Percentiles rank a stretch among this genome's conserved stretches.
phyloP scores from a whole-genome alignment of 2,329 filamentous ascomycete genomes.

The Diaporthe sp. region DNA sequence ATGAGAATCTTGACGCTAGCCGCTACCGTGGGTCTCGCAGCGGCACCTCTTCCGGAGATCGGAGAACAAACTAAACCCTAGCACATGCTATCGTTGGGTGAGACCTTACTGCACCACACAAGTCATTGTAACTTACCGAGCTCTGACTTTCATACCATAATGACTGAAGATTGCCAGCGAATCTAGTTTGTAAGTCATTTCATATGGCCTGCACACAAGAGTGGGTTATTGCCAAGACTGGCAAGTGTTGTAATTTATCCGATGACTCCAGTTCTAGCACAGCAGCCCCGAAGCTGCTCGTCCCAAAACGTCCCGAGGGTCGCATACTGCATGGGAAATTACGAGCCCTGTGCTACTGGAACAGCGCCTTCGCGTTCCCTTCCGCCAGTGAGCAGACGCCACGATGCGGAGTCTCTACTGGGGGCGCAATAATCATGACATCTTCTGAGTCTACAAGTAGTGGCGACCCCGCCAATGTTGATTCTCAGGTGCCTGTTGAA shows the following conservation, averaged over 20 bases:
- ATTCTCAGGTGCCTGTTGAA: too few relatives aligned
- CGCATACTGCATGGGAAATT: slow-evolving; percentile 2
- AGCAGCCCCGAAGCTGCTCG: neutral
- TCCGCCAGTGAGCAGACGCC: neutral
- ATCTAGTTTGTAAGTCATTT: neutral
- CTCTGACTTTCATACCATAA: neutral
- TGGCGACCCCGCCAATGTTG: neutral
- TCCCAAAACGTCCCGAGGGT: slow-evolving; percentile 6
- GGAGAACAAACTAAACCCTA: neutral
- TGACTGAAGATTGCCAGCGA: neutral
- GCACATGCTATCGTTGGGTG: neutral
- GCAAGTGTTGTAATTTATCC: neutral
- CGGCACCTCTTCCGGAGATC: neutral
- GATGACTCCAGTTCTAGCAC: neutral
- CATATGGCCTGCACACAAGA: neutral
- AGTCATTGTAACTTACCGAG: neutral
- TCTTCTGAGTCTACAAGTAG: neutral
- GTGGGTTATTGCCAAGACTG: neutral
- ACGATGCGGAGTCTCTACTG: neutral
- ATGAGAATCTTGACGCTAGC: neutral
- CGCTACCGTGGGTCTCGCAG: neutral
- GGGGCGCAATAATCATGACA: neutral
- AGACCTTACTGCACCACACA: neutral
- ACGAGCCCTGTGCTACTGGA: neutral
- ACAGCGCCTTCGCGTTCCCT: neutral